These are phyloP conservation scores for Penicillium canariense DNA, from an alignment of 495 filamentous ascomycete genomes.

Conservation along the genomic window DNA sequence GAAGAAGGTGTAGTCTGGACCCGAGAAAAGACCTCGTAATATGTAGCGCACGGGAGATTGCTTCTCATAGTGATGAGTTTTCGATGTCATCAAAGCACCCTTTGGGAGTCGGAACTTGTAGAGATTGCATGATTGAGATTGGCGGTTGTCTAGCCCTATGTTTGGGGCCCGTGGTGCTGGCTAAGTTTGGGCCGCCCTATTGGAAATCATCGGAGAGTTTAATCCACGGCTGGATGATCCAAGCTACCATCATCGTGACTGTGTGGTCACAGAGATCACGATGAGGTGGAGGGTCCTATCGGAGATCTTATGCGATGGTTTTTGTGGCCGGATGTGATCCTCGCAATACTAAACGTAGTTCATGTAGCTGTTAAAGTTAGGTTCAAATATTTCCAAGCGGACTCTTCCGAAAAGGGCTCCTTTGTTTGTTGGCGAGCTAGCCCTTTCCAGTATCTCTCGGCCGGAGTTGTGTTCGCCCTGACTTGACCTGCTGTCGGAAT, in stretches of 20 bases:
- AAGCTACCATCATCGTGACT: slow-evolving; percentile 25
- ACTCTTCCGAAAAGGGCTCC: too few species aligned
- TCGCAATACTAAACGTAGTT: background rate
- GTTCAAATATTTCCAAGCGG: too few species aligned
- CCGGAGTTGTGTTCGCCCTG: background rate
- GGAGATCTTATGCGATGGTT: slow-evolving; percentile 22
- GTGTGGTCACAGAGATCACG: slow-evolving; percentile 15
- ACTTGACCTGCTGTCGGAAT: background rate
- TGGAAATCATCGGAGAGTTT: slow-evolving; percentile 17
- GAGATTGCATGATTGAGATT: slow-evolving; percentile 5
- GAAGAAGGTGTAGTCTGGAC: background rate
- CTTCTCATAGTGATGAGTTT: slow-evolving; percentile 17
- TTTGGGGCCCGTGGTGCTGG: slow-evolving; percentile 11
- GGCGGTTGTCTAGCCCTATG: background rate
- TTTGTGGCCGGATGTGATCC: background rate
- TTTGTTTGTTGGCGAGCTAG: too few species aligned
- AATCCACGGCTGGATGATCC: slow-evolving; percentile 5
- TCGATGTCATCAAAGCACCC: slow-evolving; percentile 26
- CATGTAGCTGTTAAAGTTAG: too few species aligned
- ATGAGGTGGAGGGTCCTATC: slow-evolving; percentile 4
- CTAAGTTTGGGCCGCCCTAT: slow-evolving; percentile 11
- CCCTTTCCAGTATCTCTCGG: background rate
- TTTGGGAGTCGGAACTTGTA: slow-evolving; percentile 7
- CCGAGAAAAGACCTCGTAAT: slow-evolving; percentile 11
- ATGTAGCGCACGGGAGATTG: slow-evolving; percentile 18